phyloP scores from a whole-genome alignment of 2,329 filamentous ascomycete genomes.

The Capronia epimyces region DNA sequence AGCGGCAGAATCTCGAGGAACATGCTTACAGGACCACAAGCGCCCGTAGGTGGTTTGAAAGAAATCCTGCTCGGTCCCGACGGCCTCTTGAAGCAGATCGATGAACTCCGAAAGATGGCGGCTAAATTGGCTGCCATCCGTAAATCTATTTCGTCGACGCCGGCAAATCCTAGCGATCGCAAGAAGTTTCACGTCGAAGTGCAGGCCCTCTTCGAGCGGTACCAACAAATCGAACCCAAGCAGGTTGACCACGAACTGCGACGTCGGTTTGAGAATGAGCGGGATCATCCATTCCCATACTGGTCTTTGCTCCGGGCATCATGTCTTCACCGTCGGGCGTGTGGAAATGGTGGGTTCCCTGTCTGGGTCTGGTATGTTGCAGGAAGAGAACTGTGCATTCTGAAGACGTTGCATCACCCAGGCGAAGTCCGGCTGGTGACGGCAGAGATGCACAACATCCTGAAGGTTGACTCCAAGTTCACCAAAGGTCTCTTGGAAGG shows the following conservation, averaged over 20 bases:
- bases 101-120: background rate
- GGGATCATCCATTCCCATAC: constrained; percentile 25
- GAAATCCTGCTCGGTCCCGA: background rate
- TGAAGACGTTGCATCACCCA: constrained; percentile 29
- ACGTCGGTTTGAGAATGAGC: constrained; percentile 32
- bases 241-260: constrained; percentile 33
- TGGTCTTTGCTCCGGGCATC: constrained; percentile 38
- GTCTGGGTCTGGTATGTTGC: constrained; percentile 20
- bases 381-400: constrained; percentile 29
- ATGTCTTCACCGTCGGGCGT: constrained; percentile 31
- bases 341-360: background rate
- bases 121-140: background rate
- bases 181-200: constrained; percentile 27
- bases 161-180: constrained; percentile 6
- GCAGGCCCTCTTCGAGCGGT: constrained; percentile 30
- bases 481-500: constrained; percentile 10
- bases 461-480: constrained; percentile 21
- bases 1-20: no score
- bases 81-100: constrained; percentile 28
- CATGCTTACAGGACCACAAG: no score
- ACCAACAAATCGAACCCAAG: constrained; percentile 33
- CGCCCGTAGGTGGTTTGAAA: constrained; percentile 9
- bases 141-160: background rate
- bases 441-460: constrained; percentile 4
- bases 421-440: constrained; percentile 7